Base-by-base conservation (phyloP, 164 flowering plant species). In the Vitis labrusca region DNA sequence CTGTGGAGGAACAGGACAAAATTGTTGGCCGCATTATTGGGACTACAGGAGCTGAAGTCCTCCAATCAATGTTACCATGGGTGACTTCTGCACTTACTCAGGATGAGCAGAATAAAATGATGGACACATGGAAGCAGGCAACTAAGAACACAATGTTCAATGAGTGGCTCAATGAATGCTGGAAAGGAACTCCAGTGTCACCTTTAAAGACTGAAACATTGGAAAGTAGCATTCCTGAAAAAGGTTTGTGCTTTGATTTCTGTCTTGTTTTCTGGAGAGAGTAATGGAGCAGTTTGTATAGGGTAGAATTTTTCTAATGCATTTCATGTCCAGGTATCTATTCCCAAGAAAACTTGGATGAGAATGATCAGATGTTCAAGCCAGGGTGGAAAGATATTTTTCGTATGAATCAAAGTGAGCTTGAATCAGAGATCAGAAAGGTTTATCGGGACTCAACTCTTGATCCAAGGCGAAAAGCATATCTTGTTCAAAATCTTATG, bases 351-450 rank as follows among this genome's bases (percentile, higher is more conserved):
- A 83, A 81, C 60, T 55, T 86, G 77, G 97, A 90, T 60, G 90
- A 82, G 49, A 82, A 68, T 75, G 94, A 89, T 80, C 81, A 78
- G 71, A 91, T 85, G 80, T 95, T 93, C 81, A 95, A 89, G 88
- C 98, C 99, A 68, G 99, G 99, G 11, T 95, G 99, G 99, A 91
- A 91, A 77, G 99, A 95, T 80, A 95, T 95, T 54, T 95, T 95
- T 65, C 85, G 98, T 30, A 95, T 95, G 98, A 93, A 95, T 80
- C 97, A 93, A 78, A 93, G 82, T 84, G 99, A 95, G 77, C 97
- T 95, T 64, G 99, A 95, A 75, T 80, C 97, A 50, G 99, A 95
- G 80, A 91, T 95, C 73, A 82, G 99, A 81, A 93, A 90, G 77
- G 97, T 95, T 66, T 95, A 91, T 68, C 78, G 86, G 56, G 99